Conservation (phyloP, 768 basidiomycete genomes). For the Kwoniella europaea region DNA sequence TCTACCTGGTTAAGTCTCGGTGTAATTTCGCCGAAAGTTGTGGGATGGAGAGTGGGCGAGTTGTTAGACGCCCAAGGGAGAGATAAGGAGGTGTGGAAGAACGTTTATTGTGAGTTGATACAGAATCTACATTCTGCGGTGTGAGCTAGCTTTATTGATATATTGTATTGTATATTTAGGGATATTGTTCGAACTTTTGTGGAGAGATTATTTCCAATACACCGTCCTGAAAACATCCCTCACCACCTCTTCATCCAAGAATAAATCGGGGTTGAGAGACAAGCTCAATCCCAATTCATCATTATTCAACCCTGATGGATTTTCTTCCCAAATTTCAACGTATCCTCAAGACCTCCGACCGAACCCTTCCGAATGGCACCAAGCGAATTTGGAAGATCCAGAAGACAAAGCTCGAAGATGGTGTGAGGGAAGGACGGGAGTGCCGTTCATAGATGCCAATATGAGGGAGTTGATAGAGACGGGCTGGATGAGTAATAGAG, state of each 20-base stretch:
- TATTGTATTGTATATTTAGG: conserved; percentile 20
- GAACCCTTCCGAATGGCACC: conserved; percentile 40
- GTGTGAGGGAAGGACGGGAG: conserved; percentile 59
- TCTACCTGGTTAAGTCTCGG: conserved; percentile 60
- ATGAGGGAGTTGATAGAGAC: conserved; percentile 59
- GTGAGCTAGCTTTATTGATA: conserved; percentile 7
- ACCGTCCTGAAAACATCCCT: conserved; percentile 48
- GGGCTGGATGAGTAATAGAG: conserved; percentile 61
- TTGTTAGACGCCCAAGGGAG: conserved; percentile 41
- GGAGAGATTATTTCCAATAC: conserved; percentile 61
- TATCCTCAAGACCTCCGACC: conserved; percentile 40
- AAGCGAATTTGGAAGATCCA: conserved; percentile 38
- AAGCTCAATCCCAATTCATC: conserved; percentile 42
- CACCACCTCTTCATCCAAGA: conserved; percentile 10
- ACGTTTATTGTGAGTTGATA: conserved; percentile 58
- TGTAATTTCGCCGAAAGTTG: conserved; percentile 46
- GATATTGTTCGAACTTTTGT: conserved; percentile 60
- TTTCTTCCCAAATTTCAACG: conserved; percentile 52
- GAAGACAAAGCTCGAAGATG: conserved; percentile 51
- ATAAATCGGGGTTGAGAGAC: conserved; percentile 2
- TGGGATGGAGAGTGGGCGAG: conserved; percentile 51
- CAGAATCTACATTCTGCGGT: too few species aligned
- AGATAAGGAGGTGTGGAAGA: conserved; percentile 53
- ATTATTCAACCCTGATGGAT: conserved; percentile 59
- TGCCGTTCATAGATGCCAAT: conserved; percentile 61